Conservation (phyloP, 441 rosid genomes). For the Populus hybrid region DNA sequence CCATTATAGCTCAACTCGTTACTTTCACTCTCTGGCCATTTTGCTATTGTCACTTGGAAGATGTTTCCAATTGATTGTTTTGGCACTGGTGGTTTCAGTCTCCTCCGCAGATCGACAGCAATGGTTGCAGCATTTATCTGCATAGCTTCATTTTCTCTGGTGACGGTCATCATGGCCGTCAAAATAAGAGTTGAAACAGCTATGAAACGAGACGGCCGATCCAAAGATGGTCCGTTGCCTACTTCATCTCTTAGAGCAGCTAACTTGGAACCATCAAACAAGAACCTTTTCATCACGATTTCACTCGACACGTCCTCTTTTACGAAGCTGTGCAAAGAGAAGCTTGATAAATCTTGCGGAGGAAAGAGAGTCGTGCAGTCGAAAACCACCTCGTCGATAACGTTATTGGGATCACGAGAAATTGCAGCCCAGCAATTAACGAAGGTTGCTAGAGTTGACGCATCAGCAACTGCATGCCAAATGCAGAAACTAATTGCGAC, state of each 20-base stretch:
- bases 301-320: background rate
- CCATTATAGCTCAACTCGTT: background rate
- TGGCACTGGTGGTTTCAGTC: conserved; percentile 20
- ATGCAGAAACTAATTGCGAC: conserved; percentile 13
- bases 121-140: background rate
- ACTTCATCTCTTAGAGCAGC: conserved; percentile 17
- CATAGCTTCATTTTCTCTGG: too few species aligned
- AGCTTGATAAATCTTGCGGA: background rate
- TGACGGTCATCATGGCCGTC: conserved; percentile 12
- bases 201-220: conserved; percentile 28
- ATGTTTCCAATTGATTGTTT: conserved; percentile 19
- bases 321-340: background rate
- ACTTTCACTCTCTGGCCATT: conserved; percentile 1
- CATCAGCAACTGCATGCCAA: conserved; percentile 22
- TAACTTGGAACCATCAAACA: conserved; percentile 17
- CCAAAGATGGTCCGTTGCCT: background rate
- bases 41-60: background rate
- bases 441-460: background rate
- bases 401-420: background rate
- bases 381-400: background rate
- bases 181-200: conserved; percentile 30
- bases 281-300: conserved; percentile 20
- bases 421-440: conserved; percentile 13
- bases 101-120: conserved; percentile 13
- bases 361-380: conserved; percentile 17